Evolutionary conservation across 345 rosid genomes (phyloP).

Genomic region (Syzygium oleosum): DNA sequence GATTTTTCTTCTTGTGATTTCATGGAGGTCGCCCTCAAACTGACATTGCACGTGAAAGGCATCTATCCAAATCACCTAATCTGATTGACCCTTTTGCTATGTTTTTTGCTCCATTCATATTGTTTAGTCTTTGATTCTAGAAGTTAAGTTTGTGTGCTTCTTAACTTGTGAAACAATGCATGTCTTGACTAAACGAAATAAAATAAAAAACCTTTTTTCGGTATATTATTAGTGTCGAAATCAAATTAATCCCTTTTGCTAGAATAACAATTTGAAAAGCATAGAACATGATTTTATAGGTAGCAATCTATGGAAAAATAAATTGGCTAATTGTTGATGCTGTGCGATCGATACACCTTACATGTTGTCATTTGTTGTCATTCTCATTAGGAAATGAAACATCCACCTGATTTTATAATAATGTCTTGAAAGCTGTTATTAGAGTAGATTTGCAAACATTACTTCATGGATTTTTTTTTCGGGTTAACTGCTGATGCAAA

Average conservation of each 20-base stretch:
- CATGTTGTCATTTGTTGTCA: neutral
- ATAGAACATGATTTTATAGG: neutral
- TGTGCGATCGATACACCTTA: neutral
- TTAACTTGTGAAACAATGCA: neutral
- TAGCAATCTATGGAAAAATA: neutral
- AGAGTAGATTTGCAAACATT: too few relatives aligned
- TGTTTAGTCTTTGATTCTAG: neutral
- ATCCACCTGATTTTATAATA: neutral
- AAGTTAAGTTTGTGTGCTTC: neutral
- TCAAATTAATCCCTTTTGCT: neutral
- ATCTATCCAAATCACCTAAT: neutral
- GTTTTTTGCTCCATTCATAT: neutral
- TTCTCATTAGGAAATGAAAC: neutral
- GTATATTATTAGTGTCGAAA: neutral
- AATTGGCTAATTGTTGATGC: neutral
- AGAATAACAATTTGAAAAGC: neutral
- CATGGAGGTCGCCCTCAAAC: neutral
- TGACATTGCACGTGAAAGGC: neutral
- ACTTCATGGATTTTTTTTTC: too few relatives aligned
- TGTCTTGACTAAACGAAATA: neutral
- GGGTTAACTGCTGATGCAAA: too few relatives aligned
- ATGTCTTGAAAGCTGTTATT: too few relatives aligned
- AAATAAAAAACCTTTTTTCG: neutral
- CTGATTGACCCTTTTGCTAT: neutral
- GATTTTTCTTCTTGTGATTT: neutral